Percentiles rank a stretch among this genome's conserved stretches.
phyloP scores from a whole-genome alignment of 2,329 filamentous ascomycete genomes.

The Cladophialophora immunda region DNA sequence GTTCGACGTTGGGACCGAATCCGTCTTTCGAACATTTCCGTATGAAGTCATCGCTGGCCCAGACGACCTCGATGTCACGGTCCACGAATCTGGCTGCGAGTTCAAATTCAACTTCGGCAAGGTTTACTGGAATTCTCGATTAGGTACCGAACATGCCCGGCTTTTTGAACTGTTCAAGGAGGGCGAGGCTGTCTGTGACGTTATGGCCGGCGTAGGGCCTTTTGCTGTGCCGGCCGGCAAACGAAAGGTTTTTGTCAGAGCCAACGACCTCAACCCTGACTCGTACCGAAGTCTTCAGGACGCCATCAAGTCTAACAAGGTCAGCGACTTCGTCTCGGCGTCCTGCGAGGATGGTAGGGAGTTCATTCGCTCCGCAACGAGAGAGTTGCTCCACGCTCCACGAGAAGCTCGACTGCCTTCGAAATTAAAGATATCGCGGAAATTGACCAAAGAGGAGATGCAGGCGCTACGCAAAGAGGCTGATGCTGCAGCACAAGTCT shows the following conservation, averaged over 20 bases:
- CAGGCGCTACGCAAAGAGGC: conserved; percentile 34
- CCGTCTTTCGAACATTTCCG: conserved; percentile 87
- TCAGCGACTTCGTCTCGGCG: conserved; percentile 74
- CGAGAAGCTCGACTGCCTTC: conserved; percentile 62
- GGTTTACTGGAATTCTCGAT: conserved; percentile 96
- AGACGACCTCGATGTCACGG: conserved; percentile 82
- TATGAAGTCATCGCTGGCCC: conserved; percentile 89
- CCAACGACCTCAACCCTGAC: conserved; percentile 95
- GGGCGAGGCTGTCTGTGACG: conserved; percentile 90
- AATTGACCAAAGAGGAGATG: conserved; percentile 44
- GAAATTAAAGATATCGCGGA: conserved; percentile 49
- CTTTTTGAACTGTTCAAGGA: conserved; percentile 78
- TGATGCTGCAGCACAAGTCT: conserved; percentile 42
- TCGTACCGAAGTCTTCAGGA: conserved; percentile 77
- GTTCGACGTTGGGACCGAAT: conserved; percentile 84
- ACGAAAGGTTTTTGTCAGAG: conserved; percentile 91
- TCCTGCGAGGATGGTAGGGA: conserved; percentile 82
- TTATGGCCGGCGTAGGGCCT: conserved; percentile 96
- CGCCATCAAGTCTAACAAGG: conserved; percentile 81
- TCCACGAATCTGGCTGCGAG: conserved; percentile 82
- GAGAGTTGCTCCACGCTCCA: conserved; percentile 60
- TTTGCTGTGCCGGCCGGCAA: conserved; percentile 93
- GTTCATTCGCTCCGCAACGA: conserved; percentile 78
- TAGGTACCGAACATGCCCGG: conserved; percentile 87
- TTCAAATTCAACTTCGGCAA: conserved; percentile 95